Evolutionary conservation across 2,329 filamentous ascomycete species (phyloP), one percentile per base, ranked within the genome.

Genomic region (Orbilia ellipsospora): DNA sequence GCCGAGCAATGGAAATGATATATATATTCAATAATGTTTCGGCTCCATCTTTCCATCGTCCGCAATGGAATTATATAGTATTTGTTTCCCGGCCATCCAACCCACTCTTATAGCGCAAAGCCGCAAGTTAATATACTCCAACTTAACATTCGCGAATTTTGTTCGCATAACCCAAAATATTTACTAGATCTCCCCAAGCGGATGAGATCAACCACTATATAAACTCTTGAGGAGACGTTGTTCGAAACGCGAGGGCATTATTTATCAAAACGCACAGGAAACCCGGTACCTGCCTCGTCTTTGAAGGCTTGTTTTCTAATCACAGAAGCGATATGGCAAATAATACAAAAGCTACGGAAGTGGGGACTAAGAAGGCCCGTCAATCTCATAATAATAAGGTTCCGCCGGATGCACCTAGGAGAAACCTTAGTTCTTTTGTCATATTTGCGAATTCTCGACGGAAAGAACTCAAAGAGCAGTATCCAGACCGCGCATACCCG

Each of bases 381-480:
- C 63, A 69, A 44, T 54, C 73, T 20, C 73, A 77, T 64, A 70
- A 77, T 61, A 77, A 77, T 42, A 77, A 77, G 28, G 73, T 77
- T 12, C 66, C 73, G n/a, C 73, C 73, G 16, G 61, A 70, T 61
- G 73, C 73, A 50, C 73, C 73, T 66, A 62, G 62, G 66, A 66
- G 73, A 62, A 77, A 77, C 15, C 61, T 77, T 1, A 77, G 73
- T 20, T 77, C 73, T 7, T 77, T 77, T n/a, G 73, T 77, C 15
- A 72, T 77, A 40, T 77, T 77, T 48, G 66, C 66, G n/a, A 77
- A 77, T 57, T 50, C 50, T 7, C 52, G 66, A 42, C 20, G 66
- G 18, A 66, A 63, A 26, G 73, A 77, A 48, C 23, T 72, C 4
- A 70, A 77, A 31, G 73, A 50, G 13, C 48, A 48, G 12, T 60